phyloP scores from a whole-genome alignment of 306 rosid genomes.

The Medicago arabica region DNA sequence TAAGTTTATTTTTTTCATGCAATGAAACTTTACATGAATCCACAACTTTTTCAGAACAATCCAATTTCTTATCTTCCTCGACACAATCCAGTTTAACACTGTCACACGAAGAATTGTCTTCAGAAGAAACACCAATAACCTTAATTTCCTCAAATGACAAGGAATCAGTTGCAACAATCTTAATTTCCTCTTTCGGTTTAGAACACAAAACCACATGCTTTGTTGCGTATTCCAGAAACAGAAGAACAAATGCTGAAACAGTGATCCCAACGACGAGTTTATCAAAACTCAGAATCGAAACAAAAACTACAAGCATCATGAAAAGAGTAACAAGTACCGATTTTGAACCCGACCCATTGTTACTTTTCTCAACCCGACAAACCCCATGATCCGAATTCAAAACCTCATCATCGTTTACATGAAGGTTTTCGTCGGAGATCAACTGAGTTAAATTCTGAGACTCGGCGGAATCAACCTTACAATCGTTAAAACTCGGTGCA shows the following conservation, averaged over 20 bases:
- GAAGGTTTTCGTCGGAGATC: not conserved
- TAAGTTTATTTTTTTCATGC: slow-evolving; percentile 31
- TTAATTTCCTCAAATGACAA: slow-evolving; percentile 47
- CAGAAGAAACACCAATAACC: slow-evolving; percentile 33
- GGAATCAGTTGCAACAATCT: not conserved
- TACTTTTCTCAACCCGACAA: not conserved
- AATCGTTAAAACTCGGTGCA: slow-evolving; percentile 1
- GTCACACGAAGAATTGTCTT: not conserved
- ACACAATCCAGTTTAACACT: slow-evolving; percentile 24
- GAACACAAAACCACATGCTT: too few species aligned
- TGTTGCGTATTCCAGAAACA: slow-evolving; percentile 56
- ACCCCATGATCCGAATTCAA: too few species aligned
- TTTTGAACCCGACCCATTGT: slow-evolving; percentile 10
- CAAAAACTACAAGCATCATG: slow-evolving; percentile 49
- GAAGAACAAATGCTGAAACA: slow-evolving; percentile 63
- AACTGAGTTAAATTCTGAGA: not conserved
- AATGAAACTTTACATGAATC: slow-evolving; percentile 28
- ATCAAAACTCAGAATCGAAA: slow-evolving; percentile 49
- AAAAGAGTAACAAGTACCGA: slow-evolving; percentile 5
- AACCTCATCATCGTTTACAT: too few species aligned
- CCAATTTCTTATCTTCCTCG: slow-evolving; percentile 14
- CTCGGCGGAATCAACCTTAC: not conserved
- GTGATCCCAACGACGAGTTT: slow-evolving; percentile 61
- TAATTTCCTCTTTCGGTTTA: not conserved
- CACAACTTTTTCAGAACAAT: slow-evolving; percentile 20